phyloP scores from a whole-genome alignment of 1,284 basidiomycete species.

The Anthracocystis panici-leucophaei region DNA sequence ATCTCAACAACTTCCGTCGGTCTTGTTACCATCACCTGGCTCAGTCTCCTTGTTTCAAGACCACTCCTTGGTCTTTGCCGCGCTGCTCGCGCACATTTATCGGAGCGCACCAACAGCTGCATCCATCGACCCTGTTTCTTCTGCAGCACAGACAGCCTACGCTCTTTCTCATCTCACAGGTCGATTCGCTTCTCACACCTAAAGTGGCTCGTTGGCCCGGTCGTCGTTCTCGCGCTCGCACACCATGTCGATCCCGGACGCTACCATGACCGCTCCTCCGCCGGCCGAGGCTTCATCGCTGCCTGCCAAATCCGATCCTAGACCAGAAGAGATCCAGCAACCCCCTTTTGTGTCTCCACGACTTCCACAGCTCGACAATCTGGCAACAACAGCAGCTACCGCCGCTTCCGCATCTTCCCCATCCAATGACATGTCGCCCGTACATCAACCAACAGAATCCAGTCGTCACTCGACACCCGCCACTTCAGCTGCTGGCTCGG shows the following conservation, averaged over 20 bases:
- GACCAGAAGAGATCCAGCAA: neutral
- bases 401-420: conserved; percentile 27
- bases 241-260: conserved; percentile 24
- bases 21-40: neutral
- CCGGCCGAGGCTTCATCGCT: neutral
- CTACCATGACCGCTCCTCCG: conserved; percentile 9
- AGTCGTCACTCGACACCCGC: conserved; percentile 52
- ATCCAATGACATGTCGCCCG: conserved; percentile 33
- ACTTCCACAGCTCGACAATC: conserved; percentile 18
- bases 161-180: neutral
- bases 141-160: neutral
- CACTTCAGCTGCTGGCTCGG: conserved; percentile 43
- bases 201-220: neutral
- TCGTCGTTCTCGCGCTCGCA: neutral
- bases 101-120: too few species aligned
- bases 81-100: neutral
- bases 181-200: neutral
- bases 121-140: neutral
- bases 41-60: neutral
- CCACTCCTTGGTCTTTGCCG: too few species aligned
- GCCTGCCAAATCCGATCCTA: neutral
- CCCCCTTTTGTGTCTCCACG: conserved; percentile 13
- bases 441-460: conserved; percentile 29
- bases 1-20: neutral
- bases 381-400: neutral